phyloP scores from a whole-genome alignment of 805 yeast species.

The Nakazawaea ernobii region DNA sequence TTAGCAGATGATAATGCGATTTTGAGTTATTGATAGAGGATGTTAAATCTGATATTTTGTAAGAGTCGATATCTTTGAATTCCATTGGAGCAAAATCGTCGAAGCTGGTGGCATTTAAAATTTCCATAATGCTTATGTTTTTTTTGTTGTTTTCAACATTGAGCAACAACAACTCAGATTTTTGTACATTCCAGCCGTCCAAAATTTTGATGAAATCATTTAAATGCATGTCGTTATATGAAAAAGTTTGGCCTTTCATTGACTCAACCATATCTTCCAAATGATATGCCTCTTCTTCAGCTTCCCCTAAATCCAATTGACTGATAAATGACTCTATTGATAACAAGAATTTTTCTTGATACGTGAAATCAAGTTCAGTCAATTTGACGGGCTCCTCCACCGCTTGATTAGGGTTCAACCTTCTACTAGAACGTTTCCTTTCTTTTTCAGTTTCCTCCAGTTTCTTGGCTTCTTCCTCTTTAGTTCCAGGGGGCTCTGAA shows the following conservation, averaged over 20 bases:
- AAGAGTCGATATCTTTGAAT: constrained; percentile 15
- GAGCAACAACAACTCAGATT: constrained; percentile 11
- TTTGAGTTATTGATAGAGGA: constrained; percentile 13
- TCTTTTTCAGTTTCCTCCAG: constrained; percentile 18
- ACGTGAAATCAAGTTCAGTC: constrained; percentile 7
- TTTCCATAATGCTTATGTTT: constrained; percentile 23
- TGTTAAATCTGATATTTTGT: constrained; percentile 17
- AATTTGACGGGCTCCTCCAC: constrained; percentile 4
- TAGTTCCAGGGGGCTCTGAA: too few species aligned
- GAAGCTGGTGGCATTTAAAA: constrained; percentile 19
- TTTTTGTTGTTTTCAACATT: constrained; percentile 8
- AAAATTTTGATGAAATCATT: constrained; percentile 22
- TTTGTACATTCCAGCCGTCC: constrained; percentile 24
- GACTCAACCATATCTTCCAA: background rate
- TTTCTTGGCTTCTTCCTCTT: constrained; percentile 14
- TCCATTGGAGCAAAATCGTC: constrained; percentile 8
- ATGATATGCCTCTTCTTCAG: background rate
- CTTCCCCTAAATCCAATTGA: background rate
- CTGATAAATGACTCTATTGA: background rate
- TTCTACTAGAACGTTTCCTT: constrained; percentile 33
- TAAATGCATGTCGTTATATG: constrained; percentile 3
- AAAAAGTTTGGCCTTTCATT: background rate
- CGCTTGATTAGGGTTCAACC: constrained; percentile 18
- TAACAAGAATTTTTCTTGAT: constrained; percentile 3
- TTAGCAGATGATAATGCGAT: constrained; percentile 23